Conservation (phyloP, 2,329 filamentous ascomycete genomes). For the Penicillium sp. region DNA sequence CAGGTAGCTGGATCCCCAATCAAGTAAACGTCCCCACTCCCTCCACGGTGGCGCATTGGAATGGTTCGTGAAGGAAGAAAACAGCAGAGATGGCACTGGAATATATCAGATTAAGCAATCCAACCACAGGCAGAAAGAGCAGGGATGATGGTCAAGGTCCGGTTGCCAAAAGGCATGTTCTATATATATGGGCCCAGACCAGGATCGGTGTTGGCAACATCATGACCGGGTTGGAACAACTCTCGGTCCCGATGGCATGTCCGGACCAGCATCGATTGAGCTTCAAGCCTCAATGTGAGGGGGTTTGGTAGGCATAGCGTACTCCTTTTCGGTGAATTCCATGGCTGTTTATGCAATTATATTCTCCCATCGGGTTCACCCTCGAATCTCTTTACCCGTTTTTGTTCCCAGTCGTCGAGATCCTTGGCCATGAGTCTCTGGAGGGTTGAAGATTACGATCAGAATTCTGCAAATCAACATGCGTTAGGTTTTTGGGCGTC, state of each 20-base stretch:
- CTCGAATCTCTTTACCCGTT: constrained; percentile 82
- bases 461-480: not conserved
- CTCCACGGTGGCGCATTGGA: constrained; percentile 11
- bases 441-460: not conserved
- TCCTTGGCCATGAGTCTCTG: constrained; percentile 84
- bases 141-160: not conserved
- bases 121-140: not conserved
- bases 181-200: not conserved
- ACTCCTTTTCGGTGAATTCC: not conserved
- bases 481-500: constrained; percentile 7
- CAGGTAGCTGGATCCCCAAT: not conserved
- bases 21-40: not conserved
- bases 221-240: not conserved
- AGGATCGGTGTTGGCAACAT: not conserved
- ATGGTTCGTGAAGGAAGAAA: not conserved
- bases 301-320: not conserved
- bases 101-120: not conserved
- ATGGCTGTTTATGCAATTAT: constrained; percentile 36
- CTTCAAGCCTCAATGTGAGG: not conserved
- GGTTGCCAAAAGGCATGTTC: not conserved
- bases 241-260: not conserved
- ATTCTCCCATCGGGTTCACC: constrained; percentile 87
- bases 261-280: not conserved
- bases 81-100: not conserved
- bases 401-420: constrained; percentile 95